Conservation (phyloP, 345 rosid genomes). For the Chamaenerion angustifolium region DNA sequence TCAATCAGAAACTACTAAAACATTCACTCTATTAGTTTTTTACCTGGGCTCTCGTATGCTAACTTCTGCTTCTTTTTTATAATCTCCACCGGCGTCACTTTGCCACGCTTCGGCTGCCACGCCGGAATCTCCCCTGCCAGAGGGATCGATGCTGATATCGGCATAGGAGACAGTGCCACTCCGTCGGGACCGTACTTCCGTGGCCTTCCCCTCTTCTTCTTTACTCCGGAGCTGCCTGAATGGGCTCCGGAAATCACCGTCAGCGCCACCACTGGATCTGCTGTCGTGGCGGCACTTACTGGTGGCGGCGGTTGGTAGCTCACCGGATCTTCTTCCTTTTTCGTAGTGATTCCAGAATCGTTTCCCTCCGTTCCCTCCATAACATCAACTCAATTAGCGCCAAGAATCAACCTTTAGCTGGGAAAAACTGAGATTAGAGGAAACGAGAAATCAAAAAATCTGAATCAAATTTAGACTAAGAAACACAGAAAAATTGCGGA, state of each 20-base stretch:
- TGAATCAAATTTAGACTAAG: background rate
- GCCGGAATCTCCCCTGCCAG: constrained; percentile 35
- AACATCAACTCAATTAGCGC: constrained; percentile 7
- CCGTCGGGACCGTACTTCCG: constrained; percentile 77
- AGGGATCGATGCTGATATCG: constrained; percentile 77
- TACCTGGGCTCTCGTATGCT: constrained; percentile 51
- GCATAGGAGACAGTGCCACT: constrained; percentile 68
- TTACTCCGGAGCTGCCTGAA: constrained; percentile 19
- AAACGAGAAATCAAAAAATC: background rate
- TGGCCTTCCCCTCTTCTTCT: constrained; percentile 91
- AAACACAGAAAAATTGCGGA: background rate
- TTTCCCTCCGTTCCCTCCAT: constrained; percentile 78
- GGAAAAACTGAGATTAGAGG: constrained; percentile 2
- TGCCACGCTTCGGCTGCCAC: constrained; percentile 50
- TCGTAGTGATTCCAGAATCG: constrained; percentile 29
- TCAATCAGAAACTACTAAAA: constrained; percentile 1
- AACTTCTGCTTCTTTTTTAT: constrained; percentile 40
- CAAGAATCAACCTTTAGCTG: background rate
- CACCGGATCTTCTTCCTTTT: constrained; percentile 38
- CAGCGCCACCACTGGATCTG: constrained; percentile 3
- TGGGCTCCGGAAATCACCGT: constrained; percentile 3
- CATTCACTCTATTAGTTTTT: background rate
- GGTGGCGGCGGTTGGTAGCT: constrained; percentile 33
- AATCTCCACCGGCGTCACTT: constrained; percentile 33
- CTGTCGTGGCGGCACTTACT: constrained; percentile 17